These are phyloP conservation scores for Fraxinus albicans DNA, from an alignment of 305 asterid species.

Conservation along the genomic window DNA sequence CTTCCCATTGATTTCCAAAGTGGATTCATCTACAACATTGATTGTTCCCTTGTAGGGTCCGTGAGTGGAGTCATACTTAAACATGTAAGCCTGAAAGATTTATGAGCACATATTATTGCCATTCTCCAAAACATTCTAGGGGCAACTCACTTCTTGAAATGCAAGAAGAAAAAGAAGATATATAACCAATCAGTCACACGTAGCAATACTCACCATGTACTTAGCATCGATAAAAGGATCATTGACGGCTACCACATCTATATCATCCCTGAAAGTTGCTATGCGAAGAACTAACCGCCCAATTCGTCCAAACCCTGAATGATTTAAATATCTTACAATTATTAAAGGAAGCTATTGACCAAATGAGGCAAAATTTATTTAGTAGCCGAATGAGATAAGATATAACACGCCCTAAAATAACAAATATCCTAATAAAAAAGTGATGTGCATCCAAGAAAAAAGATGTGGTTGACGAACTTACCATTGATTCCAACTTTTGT, in stretches of 20 bases:
- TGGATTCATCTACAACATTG: constrained; percentile 75
- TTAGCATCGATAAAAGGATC: constrained; percentile 93
- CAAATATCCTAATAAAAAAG: not conserved
- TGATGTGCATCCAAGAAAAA: not conserved
- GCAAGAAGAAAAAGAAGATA: not conserved
- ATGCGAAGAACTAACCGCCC: constrained; percentile 86
- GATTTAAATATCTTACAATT: constrained; percentile 7
- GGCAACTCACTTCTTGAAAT: not conserved
- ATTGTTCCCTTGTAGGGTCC: constrained; percentile 81
- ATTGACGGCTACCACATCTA: constrained; percentile 92
- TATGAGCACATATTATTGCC: constrained; percentile 19
- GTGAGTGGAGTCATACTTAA: constrained; percentile 96
- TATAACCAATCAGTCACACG: not conserved
- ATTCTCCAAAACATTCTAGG: constrained; percentile 14
- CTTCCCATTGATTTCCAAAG: constrained; percentile 90
- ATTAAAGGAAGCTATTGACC: not conserved
- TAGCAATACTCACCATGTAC: constrained; percentile 68
- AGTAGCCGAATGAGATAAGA: not conserved
- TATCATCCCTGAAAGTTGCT: constrained; percentile 87
- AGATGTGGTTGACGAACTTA: constrained; percentile 33
- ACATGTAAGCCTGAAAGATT: constrained; percentile 82
- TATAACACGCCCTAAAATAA: not conserved
- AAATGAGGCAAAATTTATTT: not conserved
- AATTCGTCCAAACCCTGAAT: constrained; percentile 92
- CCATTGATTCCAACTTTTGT: constrained; percentile 92